Evolutionary conservation across 139 green algal species (phyloP).

Genomic region (Chlorella sp.): DNA sequence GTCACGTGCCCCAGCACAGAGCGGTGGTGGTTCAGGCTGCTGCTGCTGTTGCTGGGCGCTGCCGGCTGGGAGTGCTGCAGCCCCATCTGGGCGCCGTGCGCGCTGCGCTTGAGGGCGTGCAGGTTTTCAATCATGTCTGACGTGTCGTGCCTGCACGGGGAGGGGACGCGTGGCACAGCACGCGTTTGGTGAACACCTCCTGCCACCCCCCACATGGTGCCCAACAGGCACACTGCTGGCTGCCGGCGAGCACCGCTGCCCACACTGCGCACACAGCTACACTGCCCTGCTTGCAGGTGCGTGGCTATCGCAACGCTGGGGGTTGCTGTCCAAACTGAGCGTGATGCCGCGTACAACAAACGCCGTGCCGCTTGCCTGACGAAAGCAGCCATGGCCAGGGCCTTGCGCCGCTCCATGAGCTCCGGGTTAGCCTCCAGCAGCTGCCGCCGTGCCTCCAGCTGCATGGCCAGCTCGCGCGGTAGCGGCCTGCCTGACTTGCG

Average conservation of each 20-base stretch:
- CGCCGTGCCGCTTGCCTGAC: not conserved
- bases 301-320: not conserved
- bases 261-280: too few relatives aligned
- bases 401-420: constrained; percentile 2
- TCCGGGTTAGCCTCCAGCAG: constrained; percentile 5
- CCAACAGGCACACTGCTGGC: too few relatives aligned
- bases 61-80: not conserved
- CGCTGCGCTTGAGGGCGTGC: not conserved
- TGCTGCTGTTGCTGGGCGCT: too few relatives aligned
- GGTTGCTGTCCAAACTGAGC: too few relatives aligned
- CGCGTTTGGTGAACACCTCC: too few relatives aligned
- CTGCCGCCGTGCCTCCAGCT: not conserved
- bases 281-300: too few relatives aligned
- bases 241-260: too few relatives aligned
- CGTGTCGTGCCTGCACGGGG: not conserved
- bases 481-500: not conserved
- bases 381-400: not conserved
- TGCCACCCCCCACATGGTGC: not conserved
- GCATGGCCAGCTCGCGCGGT: not conserved
- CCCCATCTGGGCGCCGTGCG: not conserved
- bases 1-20: not conserved
- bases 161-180: too few relatives aligned
- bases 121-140: constrained; percentile 4
- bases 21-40: too few relatives aligned
- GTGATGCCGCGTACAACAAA: too few relatives aligned